Base-by-base conservation (phyloP, 345 rosid species). In the Mallotus nudiflorus region DNA sequence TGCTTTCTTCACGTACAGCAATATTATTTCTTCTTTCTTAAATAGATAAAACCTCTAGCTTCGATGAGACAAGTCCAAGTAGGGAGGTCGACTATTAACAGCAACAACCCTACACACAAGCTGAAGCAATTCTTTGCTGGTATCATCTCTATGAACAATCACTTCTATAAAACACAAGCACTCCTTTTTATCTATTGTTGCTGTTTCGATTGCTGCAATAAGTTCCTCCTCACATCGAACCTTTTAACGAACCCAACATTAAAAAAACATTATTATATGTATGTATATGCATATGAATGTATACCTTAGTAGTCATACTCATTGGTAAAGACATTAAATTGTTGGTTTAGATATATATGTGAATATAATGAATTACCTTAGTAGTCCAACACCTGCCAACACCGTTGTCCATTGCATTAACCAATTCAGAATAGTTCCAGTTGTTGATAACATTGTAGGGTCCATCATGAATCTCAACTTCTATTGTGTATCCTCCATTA, bases 361-460 rank as follows among this genome's bases (percentile, higher is more conserved):
- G 37, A 2, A 2, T 33, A 20, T 52, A 31, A 53, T 10, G 0
- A 28, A 55, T 9, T 9, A 77, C 81, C 78, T 81, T 75, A 3
- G 68, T 24, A 1, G 86, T 83, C 81, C 86, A 75, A 67, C 86
- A 83, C 6, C 78, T 78, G 12, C 84, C 84, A 58, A 72, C 77
- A 1, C 73, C 84, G 9, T 80, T 78, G 59, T 70, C 73, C 39
- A 83, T 67, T 27, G 86, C 81, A 14, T 83, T 80, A 71, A 83
- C 80, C 3, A 77, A 16, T 1, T 66, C 80, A 2, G 75, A 72
- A 44, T 77, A 75, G 70, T 73, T 73, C 81, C 84, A 75, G 69
- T 78, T 80, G 75, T 78, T 70, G 54, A 83, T 78, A 20, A 75
- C 73, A 49, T 77, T 75, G 62, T 77, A 75, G 28, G 84, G 80